Evolutionary conservation across 352 stramenopile genomes (phyloP), one percentile per base, ranked within the genome.

Genomic region (Phytophthora uliginosa): DNA sequence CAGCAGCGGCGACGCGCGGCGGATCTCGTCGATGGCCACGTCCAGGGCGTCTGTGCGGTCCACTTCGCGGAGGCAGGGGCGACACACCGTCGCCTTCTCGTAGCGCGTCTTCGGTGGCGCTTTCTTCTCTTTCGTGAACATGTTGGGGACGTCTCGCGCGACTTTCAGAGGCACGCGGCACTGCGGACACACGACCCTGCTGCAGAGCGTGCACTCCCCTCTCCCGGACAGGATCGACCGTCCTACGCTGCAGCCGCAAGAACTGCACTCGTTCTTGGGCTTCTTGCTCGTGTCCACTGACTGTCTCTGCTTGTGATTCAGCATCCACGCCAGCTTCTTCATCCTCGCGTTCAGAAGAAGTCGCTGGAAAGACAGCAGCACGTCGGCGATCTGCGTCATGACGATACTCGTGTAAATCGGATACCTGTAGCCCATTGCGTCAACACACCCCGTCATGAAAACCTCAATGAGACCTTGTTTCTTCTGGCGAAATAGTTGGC

Each of bases 271-370:
- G 50, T 50, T 66, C 33, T 70, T 73, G 42, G 18, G 15, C 17
- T 63, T 78, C 53, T 71, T 71, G 17, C 20, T 61, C 7, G 42
- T 20, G 22, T 58, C 45, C 15, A 34, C 57, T 7, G 15, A 40
- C 42, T 66, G 54, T 10, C 20, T 47, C 24, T 51, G 42, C 6
- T 50, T 72, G 47, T 59, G 71, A 24, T 61, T 76, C 26, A 83
- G 7, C 69, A 83, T 76, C 86, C 85, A 93, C 56, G 75, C 71
- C 33, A 93, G 74, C 61, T 93, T 93, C 63, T 92, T 90, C 81
- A 90, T 90, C 59, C 85, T 80, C 20, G 72, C 83, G 54, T 83
- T 90, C 28, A 74, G 26, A 28, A 74, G 62, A 40, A 73, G 65
- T 50, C 60, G 64, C 17, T 75, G 76, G 53, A 71, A 80, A 9